A percentile compares a stretch with the other conserved stretches of the same genome.
These are phyloP conservation scores for Leptographium lundbergii DNA, from an alignment of 2,329 filamentous ascomycete genomes.

Conservation along the genomic window DNA sequence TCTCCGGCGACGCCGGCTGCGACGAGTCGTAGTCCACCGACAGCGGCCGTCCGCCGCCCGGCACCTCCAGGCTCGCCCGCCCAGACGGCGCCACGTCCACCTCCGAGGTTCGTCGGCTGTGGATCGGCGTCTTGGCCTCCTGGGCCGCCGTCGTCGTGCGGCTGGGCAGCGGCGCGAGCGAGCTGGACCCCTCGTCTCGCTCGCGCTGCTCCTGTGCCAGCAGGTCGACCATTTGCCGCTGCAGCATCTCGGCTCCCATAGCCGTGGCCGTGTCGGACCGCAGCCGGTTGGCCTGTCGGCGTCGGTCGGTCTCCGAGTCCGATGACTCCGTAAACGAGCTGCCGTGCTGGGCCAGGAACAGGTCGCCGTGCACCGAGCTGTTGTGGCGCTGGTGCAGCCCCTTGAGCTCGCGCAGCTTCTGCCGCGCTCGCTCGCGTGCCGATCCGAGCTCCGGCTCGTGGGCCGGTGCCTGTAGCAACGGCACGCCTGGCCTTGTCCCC, in stretches of 20 bases:
- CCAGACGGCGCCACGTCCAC: conserved; percentile 11
- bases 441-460: conserved; percentile 20
- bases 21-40: conserved; percentile 34
- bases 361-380: conserved; percentile 29
- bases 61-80: conserved; percentile 37
- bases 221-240: conserved; percentile 51
- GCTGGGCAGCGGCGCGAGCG: too few relatives aligned
- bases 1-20: conserved; percentile 37
- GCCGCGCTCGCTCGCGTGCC: conserved; percentile 45
- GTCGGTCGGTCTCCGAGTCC: conserved; percentile 43
- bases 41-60: conserved; percentile 20
- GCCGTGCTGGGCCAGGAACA: conserved; percentile 25
- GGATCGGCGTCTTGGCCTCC: neutral
- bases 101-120: neutral
- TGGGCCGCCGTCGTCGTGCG: too few relatives aligned
- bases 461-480: neutral
- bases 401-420: conserved; percentile 45
- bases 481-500: neutral
- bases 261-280: conserved; percentile 32
- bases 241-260: conserved; percentile 38
- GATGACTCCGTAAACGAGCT: conserved; percentile 49
- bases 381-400: conserved; percentile 42
- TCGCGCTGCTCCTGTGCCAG: conserved; percentile 40
- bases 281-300: conserved; percentile 11
- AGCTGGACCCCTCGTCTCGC: conserved; percentile 16